These are phyloP conservation scores for Fusarium ambrosium DNA, from an alignment of 2,329 filamentous ascomycete genomes.

Conservation along the genomic window DNA sequence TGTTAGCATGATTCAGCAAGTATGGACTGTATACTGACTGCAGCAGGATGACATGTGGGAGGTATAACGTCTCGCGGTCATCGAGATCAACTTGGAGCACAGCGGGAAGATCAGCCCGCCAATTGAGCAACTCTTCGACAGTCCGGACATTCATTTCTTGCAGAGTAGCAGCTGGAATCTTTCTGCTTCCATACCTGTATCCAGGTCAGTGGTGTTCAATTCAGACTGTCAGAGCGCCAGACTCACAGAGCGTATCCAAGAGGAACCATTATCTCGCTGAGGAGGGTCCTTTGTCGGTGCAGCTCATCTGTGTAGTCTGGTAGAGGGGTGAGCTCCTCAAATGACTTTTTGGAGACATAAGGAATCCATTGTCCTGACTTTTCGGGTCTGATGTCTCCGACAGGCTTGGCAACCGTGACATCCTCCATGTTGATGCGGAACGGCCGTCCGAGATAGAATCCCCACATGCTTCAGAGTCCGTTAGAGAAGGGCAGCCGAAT, in stretches of 20 bases:
- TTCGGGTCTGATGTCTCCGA: slow-evolving; percentile 14
- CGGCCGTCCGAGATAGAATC: slow-evolving; percentile 45
- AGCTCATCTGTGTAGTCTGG: slow-evolving; percentile 31
- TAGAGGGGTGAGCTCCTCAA: slow-evolving; percentile 19
- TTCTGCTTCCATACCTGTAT: slow-evolving; percentile 39
- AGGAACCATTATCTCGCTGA: slow-evolving; percentile 44
- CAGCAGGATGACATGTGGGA: slow-evolving; percentile 44
- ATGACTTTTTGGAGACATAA: slow-evolving; percentile 25
- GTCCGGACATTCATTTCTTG: slow-evolving; percentile 39
- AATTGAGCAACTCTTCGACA: slow-evolving; percentile 34
- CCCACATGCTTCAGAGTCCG: slow-evolving; percentile 36
- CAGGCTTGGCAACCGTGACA: slow-evolving; percentile 42
- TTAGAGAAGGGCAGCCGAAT: background rate
- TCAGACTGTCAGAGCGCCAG: background rate
- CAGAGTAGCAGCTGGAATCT: slow-evolving; percentile 22
- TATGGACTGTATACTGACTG: slow-evolving; percentile 28
- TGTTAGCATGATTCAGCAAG: background rate
- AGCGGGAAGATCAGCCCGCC: slow-evolving; percentile 36
- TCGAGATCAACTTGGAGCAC: slow-evolving; percentile 38
- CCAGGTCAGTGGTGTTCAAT: background rate
- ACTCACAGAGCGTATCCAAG: slow-evolving; percentile 43
- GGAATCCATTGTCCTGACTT: slow-evolving; percentile 25
- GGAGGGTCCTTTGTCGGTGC: slow-evolving; percentile 26
- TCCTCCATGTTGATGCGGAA: slow-evolving; percentile 46
- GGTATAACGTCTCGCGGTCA: slow-evolving; percentile 23